A percentile compares a stretch with the other conserved stretches of the same genome.
phyloP scores from a whole-genome alignment of 2,329 filamentous ascomycete species.

The Juglanconis juglandina region DNA sequence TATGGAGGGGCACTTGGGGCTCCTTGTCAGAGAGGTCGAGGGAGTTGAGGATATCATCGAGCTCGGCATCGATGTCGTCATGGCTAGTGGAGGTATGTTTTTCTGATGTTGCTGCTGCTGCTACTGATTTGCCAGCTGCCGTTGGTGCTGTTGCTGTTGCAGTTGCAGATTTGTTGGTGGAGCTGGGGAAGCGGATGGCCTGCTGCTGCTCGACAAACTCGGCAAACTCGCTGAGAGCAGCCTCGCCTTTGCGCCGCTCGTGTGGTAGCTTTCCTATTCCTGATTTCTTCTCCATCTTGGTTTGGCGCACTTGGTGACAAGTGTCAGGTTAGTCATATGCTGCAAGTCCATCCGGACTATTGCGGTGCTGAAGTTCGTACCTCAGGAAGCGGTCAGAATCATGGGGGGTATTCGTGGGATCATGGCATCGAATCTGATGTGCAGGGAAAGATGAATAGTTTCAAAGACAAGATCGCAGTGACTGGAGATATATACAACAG shows the following conservation, averaged over 20 bases:
- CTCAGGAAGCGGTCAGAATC: not conserved
- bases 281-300: conserved; percentile 51
- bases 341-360: not conserved
- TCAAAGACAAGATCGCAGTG: not conserved
- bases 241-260: conserved; percentile 83
- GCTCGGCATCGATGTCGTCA: conserved; percentile 67
- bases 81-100: conserved; percentile 27
- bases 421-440: not conserved
- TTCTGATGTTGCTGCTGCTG: conserved; percentile 25
- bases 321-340: not conserved
- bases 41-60: conserved; percentile 88
- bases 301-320: conserved; percentile 13
- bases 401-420: not conserved
- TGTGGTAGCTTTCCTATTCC: conserved; percentile 62
- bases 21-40: conserved; percentile 74
- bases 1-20: conserved; percentile 66
- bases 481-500: not conserved
- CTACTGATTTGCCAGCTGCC: conserved; percentile 19
- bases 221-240: conserved; percentile 90
- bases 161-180: conserved; percentile 19
- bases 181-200: conserved; percentile 59
- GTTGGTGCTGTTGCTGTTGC: conserved; percentile 27
- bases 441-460: not conserved
- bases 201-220: conserved; percentile 97
- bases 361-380: not conserved